These are phyloP conservation scores for Dactylonectria macrodidyma DNA, from an alignment of 2,329 filamentous ascomycete genomes.

Conservation along the genomic window DNA sequence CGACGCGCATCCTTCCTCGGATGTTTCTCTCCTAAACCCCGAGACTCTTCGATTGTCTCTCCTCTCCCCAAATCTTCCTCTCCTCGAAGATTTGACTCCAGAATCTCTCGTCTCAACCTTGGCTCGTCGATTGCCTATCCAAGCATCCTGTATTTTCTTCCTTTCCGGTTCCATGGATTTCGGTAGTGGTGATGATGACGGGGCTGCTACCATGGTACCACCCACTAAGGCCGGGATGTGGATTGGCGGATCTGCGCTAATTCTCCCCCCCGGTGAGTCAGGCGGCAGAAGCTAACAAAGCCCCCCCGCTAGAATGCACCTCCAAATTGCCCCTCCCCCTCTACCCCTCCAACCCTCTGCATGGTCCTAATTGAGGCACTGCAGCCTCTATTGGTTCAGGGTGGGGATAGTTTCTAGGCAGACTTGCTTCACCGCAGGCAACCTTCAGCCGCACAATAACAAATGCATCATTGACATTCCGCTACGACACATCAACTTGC, in stretches of 20 bases:
- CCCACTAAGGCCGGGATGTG: neutral
- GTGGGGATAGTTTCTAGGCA: conserved; percentile 17
- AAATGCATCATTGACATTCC: too few species aligned
- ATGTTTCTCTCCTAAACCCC: too few species aligned
- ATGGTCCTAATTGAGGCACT: neutral
- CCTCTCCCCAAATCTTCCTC: too few species aligned
- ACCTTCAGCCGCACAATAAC: conserved; percentile 20
- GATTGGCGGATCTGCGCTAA: conserved; percentile 29
- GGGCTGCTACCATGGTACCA: neutral
- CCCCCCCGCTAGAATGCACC: neutral
- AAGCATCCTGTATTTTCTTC: too few species aligned
- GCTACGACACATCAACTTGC: too few species aligned
- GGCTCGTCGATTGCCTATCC: too few species aligned
- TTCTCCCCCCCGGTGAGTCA: conserved; percentile 42
- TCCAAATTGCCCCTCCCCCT: neutral
- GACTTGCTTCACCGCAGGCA: conserved; percentile 22
- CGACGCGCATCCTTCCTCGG: too few species aligned
- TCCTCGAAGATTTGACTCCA: too few species aligned
- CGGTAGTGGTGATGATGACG: too few species aligned
- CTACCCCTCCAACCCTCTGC: neutral
- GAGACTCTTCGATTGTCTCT: too few species aligned
- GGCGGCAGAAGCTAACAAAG: conserved; percentile 23
- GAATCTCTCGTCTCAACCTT: too few species aligned
- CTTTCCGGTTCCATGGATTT: too few species aligned
- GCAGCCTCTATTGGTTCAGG: neutral